Base-by-base conservation (phyloP, 805 yeast genomes). In the Yamadazyma phyllophila region DNA sequence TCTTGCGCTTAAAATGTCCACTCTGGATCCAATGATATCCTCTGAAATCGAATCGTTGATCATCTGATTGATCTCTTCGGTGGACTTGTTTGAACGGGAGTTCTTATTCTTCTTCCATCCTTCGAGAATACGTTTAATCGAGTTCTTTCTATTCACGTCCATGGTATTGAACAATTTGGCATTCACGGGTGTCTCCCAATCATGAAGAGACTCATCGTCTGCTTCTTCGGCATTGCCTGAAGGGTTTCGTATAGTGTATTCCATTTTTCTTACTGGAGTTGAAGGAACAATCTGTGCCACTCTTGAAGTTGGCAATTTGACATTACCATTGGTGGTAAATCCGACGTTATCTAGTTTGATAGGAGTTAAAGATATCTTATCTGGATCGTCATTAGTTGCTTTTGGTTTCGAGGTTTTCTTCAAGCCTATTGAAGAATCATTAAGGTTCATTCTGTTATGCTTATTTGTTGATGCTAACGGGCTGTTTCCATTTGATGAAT, bases 1-100 rank as follows among this genome's bases (percentile, higher is more conserved):
- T 57, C 89, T 69, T 2, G 88, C 88, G 60, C 88, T 81, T 46
- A 86, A 62, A 7, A 83, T 66, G 61, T 85, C 92, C 47, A 81
- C 73, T 52, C 81, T 75, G 14, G 53, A 51, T 10, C 65, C 69
- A 30, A 63, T 56, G 11, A 39, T 17, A 15, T 38, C 41, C 12
- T 46, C 59, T 17, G 50, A 46, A 4, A 57, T 49, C 2, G 60
- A 53, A 40, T 53, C 52, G 11, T 53, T 50, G n/a, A 55, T 48
- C 15, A 53, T 36, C 15, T 48, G 50, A 30, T 56, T 51, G 34
- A 48, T 39, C 27, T 53, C 45, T 30, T 61, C 62, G 8, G 39
- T 44, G 2, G 52, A 47, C 10, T 50, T 50, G 7, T 41, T 44
- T 11, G 41, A 29, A 11, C 54, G 24, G 24, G 24, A 53, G 35